A percentile compares a stretch with the other conserved stretches of the same genome.
Evolutionary conservation across 179 eudicot genomes (phyloP).

Genomic region (Silene noctiflora): DNA sequence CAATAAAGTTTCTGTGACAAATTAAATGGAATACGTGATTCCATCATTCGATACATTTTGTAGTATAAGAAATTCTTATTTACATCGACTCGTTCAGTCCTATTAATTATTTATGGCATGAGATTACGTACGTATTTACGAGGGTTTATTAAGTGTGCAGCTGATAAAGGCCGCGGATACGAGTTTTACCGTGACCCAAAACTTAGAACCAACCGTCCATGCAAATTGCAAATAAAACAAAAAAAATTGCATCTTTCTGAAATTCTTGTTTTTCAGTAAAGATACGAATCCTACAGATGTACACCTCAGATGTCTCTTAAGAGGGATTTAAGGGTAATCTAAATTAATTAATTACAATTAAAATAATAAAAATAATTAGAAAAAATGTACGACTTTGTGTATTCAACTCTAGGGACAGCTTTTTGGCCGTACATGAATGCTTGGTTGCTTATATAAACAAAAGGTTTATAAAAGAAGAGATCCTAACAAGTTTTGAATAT

Average conservation of each 20-base stretch:
- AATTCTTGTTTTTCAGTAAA: neutral
- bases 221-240: no score
- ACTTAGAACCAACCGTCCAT: no score
- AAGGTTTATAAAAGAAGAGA: neutral
- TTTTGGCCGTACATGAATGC: constrained; percentile 19
- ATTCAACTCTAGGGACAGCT: constrained; percentile 14
- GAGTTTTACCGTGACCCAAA: no score
- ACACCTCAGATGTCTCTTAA: constrained; percentile 58
- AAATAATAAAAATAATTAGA: neutral
- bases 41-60: no score
- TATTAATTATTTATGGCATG: no score
- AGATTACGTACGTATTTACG: no score
- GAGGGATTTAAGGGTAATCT: constrained; percentile 49
- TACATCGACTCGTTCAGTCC: no score
- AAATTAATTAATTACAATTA: constrained; percentile 15
- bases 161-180: no score
- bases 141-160: no score
- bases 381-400: constrained; percentile 18
- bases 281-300: constrained; percentile 6
- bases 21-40: no score
- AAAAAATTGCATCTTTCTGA: neutral
- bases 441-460: constrained; percentile 6
- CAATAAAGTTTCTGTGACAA: no score
- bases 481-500: constrained; percentile 21
- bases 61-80: no score